These are phyloP conservation scores for Lactifluus volemus DNA, from an alignment of 768 basidiomycete species.

Conservation along the genomic window DNA sequence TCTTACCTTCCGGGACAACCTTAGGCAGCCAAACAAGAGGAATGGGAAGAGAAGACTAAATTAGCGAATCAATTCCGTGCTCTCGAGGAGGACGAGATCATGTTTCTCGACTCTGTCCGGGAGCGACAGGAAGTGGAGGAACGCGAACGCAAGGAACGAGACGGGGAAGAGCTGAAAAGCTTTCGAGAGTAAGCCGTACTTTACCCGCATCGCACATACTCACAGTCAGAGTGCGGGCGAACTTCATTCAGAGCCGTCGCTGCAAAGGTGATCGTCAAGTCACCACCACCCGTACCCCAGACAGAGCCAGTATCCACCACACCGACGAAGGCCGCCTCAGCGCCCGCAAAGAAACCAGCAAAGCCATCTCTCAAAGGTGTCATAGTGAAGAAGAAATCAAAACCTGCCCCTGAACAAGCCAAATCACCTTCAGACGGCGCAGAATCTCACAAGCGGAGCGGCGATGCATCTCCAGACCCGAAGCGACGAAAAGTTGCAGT, in stretches of 20 bases:
- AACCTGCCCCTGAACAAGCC: constrained; percentile 23
- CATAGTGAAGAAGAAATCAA: constrained; percentile 68
- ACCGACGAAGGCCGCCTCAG: constrained; percentile 23
- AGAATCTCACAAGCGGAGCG: constrained; percentile 8
- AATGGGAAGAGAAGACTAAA: constrained; percentile 89
- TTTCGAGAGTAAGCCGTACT: constrained; percentile 58
- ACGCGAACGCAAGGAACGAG: constrained; percentile 59
- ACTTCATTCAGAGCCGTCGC: constrained; percentile 50
- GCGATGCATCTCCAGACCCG: constrained; percentile 19
- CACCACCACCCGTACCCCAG: constrained; percentile 28
- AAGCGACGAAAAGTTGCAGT: constrained; percentile 52
- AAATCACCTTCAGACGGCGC: constrained; percentile 18
- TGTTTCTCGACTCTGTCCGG: constrained; percentile 77
- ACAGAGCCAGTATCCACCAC: constrained; percentile 16
- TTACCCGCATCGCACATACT: background rate
- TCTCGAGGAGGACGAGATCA: constrained; percentile 83
- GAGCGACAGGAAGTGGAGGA: constrained; percentile 73
- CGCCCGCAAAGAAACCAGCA: constrained; percentile 45
- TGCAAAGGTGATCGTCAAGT: constrained; percentile 44
- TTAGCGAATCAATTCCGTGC: constrained; percentile 85
- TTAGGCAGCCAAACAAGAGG: constrained; percentile 83
- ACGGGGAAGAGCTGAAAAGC: constrained; percentile 68
- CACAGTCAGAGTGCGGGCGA: background rate
- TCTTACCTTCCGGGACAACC: background rate
- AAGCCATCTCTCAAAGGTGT: constrained; percentile 72